These are phyloP conservation scores for Epithele typhae DNA, from an alignment of 768 basidiomycete genomes.

Conservation along the genomic window DNA sequence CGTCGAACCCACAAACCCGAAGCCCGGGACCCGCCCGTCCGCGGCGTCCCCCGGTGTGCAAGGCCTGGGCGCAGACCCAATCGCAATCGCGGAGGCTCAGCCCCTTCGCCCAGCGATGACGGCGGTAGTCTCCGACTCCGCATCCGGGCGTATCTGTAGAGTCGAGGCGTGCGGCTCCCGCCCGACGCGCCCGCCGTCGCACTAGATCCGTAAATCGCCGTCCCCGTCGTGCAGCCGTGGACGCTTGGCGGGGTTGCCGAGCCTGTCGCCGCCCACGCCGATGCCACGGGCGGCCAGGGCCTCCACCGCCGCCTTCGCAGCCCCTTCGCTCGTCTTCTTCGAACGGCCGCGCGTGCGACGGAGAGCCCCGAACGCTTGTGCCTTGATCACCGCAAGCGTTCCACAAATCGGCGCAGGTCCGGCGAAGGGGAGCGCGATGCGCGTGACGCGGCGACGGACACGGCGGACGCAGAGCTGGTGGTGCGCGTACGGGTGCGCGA, in stretches of 20 bases:
- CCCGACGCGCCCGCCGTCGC: too few species aligned
- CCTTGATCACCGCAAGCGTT: constrained; percentile 87
- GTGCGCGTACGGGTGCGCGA: constrained; percentile 25
- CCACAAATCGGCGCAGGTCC: constrained; percentile 55
- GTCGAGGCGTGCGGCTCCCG: too few species aligned
- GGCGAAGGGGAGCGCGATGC: constrained; percentile 42
- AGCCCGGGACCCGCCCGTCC: too few species aligned
- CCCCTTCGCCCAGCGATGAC: too few species aligned
- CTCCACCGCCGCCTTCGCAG: constrained; percentile 72
- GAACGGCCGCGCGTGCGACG: constrained; percentile 72
- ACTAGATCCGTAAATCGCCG: constrained; percentile 27
- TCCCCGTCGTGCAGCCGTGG: constrained; percentile 52
- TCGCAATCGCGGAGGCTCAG: too few species aligned
- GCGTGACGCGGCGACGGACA: constrained; percentile 26
- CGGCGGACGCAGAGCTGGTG: constrained; percentile 7
- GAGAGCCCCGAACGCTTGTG: constrained; percentile 82
- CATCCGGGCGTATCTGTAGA: too few species aligned
- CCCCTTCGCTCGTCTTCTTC: constrained; percentile 69
- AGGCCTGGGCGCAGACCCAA: too few species aligned
- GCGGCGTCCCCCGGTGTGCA: too few species aligned
- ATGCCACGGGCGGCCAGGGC: constrained; percentile 81
- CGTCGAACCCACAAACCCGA: too few species aligned
- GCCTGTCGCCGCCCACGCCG: constrained; percentile 29
- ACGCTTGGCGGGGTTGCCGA: constrained; percentile 34
- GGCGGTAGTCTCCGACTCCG: too few species aligned